phyloP scores from a whole-genome alignment of 257 asterid genomes.

The Ligustrum vulgare region DNA sequence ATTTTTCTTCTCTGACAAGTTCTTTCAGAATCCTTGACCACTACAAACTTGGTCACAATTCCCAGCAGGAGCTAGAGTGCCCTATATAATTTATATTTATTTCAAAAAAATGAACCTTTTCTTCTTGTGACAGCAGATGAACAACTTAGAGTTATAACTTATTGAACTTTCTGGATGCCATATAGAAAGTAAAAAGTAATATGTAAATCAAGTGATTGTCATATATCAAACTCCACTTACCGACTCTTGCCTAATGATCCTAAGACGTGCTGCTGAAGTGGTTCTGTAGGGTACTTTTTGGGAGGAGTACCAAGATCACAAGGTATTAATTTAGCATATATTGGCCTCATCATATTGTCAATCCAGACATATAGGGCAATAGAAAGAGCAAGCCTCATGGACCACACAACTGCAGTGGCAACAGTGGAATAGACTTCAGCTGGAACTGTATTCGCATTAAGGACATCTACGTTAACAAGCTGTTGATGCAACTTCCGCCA shows the following conservation, averaged over 20 bases:
- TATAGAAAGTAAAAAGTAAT: slow-evolving; percentile 4
- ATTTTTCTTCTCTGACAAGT: neutral
- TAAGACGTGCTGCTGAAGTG: slow-evolving; percentile 61
- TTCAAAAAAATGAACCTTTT: slow-evolving; percentile 8
- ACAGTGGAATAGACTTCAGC: slow-evolving; percentile 79
- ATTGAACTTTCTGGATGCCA: slow-evolving; percentile 3
- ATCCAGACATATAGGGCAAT: slow-evolving; percentile 79
- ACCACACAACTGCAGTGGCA: slow-evolving; percentile 94
- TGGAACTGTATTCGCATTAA: slow-evolving; percentile 67
- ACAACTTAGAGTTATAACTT: neutral
- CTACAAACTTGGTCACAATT: slow-evolving; percentile 14
- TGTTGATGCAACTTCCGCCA: slow-evolving; percentile 97
- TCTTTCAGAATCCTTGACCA: slow-evolving; percentile 12
- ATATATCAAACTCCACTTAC: slow-evolving; percentile 45
- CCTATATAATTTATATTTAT: neutral
- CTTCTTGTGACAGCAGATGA: slow-evolving; percentile 12
- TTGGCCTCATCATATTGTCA: slow-evolving; percentile 82
- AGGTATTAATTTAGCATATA: slow-evolving; percentile 81
- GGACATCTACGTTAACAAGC: slow-evolving; percentile 86
- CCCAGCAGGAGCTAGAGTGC: slow-evolving; percentile 2
- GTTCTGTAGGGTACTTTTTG: slow-evolving; percentile 50
- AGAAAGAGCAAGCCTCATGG: slow-evolving; percentile 94
- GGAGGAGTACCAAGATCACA: slow-evolving; percentile 90
- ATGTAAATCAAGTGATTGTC: slow-evolving; percentile 3
- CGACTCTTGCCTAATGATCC: slow-evolving; percentile 98